A percentile compares a stretch with the other conserved stretches of the same genome.
Evolutionary conservation across 495 filamentous ascomycete species (phyloP).

Genomic region (Daldinia childiae): DNA sequence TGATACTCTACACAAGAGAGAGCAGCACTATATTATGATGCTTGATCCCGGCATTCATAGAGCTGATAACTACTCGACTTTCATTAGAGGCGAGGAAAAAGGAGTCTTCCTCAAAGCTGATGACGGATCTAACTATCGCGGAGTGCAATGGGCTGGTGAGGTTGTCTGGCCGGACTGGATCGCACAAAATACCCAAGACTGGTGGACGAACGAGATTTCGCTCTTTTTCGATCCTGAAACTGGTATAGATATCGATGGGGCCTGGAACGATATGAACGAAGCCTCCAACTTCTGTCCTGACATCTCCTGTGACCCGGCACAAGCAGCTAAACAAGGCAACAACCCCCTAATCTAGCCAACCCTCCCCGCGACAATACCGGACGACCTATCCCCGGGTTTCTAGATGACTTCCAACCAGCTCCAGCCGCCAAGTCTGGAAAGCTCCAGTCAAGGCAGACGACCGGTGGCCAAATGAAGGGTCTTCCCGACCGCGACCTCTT

Average conservation of each 20-base stretch:
- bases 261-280: constrained; percentile 92
- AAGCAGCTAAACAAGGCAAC: constrained; percentile 59
- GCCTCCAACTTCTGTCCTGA: constrained; percentile 69
- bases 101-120: constrained; percentile 69
- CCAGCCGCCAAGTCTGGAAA: constrained; percentile 2
- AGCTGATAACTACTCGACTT: constrained; percentile 69
- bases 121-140: constrained; percentile 74
- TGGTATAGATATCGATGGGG: constrained; percentile 82
- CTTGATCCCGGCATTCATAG: constrained; percentile 79
- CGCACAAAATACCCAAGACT: constrained; percentile 67
- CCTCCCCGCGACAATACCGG: constrained; percentile 63
- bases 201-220: constrained; percentile 77
- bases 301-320: constrained; percentile 72
- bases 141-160: constrained; percentile 86
- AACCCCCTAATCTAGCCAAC: constrained; percentile 70
- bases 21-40: constrained; percentile 86
- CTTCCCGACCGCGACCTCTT: constrained; percentile 73
- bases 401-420: constrained; percentile 70
- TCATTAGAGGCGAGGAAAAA: constrained; percentile 66
- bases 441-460: constrained; percentile 13
- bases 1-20: constrained; percentile 70
- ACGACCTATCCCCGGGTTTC: constrained; percentile 72
- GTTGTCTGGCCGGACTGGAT: constrained; percentile 89
- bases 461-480: constrained; percentile 59
- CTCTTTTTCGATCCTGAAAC: constrained; percentile 69